These are phyloP conservation scores for Deuterostichococcus epilithicus DNA, from an alignment of 139 green algal species.

Conservation along the genomic window DNA sequence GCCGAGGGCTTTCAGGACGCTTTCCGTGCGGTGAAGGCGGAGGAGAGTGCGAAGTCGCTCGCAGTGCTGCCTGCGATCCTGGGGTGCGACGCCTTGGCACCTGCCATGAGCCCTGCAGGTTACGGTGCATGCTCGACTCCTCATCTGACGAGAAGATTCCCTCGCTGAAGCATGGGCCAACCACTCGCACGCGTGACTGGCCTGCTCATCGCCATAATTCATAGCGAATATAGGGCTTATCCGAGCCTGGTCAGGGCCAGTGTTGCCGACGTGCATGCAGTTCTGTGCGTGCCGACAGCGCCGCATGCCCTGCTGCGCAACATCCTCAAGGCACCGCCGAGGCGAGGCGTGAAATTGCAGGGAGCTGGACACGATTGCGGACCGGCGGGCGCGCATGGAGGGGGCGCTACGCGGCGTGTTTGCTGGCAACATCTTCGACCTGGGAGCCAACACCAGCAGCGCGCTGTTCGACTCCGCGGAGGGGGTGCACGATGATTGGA, in stretches of 20 bases:
- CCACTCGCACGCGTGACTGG: neutral
- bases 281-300: too few species aligned
- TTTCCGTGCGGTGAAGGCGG: slow-evolving; percentile 65
- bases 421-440: slow-evolving; percentile 87
- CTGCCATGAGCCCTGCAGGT: neutral
- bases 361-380: slow-evolving; percentile 32
- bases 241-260: too few species aligned
- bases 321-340: too few species aligned
- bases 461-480: slow-evolving; percentile 32
- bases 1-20: slow-evolving; percentile 61
- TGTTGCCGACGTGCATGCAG: too few species aligned
- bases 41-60: slow-evolving; percentile 71
- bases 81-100: neutral
- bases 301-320: too few species aligned
- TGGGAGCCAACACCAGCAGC: slow-evolving; percentile 60
- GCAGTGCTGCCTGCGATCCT: slow-evolving; percentile 40
- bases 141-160: neutral
- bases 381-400: slow-evolving; percentile 33
- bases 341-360: slow-evolving; percentile 5
- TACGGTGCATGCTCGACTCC: neutral
- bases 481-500: neutral
- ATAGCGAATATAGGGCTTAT: neutral
- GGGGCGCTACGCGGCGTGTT: slow-evolving; percentile 60
- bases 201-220: neutral
- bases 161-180: neutral